phyloP scores from a whole-genome alignment of 352 stramenopile species.

The Globisporangium paddicum region DNA sequence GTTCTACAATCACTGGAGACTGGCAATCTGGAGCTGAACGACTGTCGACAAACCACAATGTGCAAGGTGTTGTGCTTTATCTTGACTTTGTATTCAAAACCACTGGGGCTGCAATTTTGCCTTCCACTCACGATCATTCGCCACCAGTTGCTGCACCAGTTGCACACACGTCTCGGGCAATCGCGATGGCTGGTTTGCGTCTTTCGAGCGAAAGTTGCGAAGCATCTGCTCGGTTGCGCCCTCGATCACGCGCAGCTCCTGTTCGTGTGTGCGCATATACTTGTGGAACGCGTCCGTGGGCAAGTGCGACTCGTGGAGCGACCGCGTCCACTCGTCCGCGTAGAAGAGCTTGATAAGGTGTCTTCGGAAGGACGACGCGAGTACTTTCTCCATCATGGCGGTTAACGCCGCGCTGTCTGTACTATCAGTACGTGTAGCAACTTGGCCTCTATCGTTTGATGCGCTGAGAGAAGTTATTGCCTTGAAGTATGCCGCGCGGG shows the following conservation, averaged over 20 bases:
- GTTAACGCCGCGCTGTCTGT: constrained; percentile 9
- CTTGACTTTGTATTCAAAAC: constrained; percentile 32
- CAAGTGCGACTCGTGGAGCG: constrained; percentile 52
- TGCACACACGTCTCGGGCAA: constrained; percentile 27
- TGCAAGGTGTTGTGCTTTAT: too few species aligned
- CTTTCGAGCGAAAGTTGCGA: constrained; percentile 46
- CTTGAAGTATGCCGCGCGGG: constrained; percentile 24
- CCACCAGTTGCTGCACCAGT: constrained; percentile 23
- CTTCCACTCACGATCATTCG: constrained; percentile 17
- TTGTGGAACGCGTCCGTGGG: constrained; percentile 43
- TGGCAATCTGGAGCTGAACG: neutral
- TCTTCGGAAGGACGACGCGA: constrained; percentile 52
- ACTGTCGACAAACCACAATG: neutral
- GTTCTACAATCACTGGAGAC: constrained; percentile 24
- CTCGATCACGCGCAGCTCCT: constrained; percentile 45
- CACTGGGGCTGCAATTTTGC: constrained; percentile 31
- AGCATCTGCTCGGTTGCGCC: constrained; percentile 53
- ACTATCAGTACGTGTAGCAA: neutral
- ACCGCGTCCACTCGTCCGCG: constrained; percentile 48
- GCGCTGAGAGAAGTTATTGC: neutral
- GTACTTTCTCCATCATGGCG: constrained; percentile 44
- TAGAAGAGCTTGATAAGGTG: constrained; percentile 61
- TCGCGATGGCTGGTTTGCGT: constrained; percentile 17
- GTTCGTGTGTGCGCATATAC: constrained; percentile 61
- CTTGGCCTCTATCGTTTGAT: neutral